phyloP scores from a whole-genome alignment of 2,329 filamentous ascomycete genomes.

The Aureobasidium sp. region DNA sequence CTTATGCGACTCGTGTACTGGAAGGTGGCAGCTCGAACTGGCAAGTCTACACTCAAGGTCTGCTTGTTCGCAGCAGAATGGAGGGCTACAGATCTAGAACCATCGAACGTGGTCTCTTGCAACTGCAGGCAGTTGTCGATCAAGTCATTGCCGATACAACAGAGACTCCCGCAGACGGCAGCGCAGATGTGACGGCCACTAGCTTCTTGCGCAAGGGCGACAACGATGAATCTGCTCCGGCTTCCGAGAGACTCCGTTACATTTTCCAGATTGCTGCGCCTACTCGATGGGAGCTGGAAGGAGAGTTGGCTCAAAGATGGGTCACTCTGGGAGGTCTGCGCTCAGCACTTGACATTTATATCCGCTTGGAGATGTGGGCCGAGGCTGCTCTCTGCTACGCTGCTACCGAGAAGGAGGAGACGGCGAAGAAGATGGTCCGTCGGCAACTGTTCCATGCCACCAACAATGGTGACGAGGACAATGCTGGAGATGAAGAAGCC shows the following conservation, averaged over 20 bases:
- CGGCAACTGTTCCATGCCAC: slow-evolving; percentile 70
- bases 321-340: slow-evolving; percentile 77
- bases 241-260: slow-evolving; percentile 69
- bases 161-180: slow-evolving; percentile 23
- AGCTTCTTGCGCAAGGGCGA: slow-evolving; percentile 77
- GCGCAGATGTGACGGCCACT: slow-evolving; percentile 46
- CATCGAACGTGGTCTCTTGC: slow-evolving; percentile 79
- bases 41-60: slow-evolving; percentile 93
- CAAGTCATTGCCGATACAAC: slow-evolving; percentile 86
- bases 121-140: slow-evolving; percentile 91
- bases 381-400: slow-evolving; percentile 89
- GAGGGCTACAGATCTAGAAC: slow-evolving; percentile 84
- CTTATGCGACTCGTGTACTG: slow-evolving; percentile 82
- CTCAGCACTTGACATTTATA: slow-evolving; percentile 92
- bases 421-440: slow-evolving; percentile 69
- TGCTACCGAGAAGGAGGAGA: slow-evolving; percentile 70
- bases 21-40: slow-evolving; percentile 88
- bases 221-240: slow-evolving; percentile 68
- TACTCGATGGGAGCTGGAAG: slow-evolving; percentile 87
- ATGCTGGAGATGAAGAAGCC: slow-evolving; percentile 34
- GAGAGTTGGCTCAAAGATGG: slow-evolving; percentile 91
- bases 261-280: slow-evolving; percentile 79
- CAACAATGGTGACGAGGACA: slow-evolving; percentile 31
- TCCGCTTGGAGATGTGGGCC: slow-evolving; percentile 86
- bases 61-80: slow-evolving; percentile 82